Evolutionary conservation across 306 rosid species (phyloP).

Genomic region (Inga oerstediana): DNA sequence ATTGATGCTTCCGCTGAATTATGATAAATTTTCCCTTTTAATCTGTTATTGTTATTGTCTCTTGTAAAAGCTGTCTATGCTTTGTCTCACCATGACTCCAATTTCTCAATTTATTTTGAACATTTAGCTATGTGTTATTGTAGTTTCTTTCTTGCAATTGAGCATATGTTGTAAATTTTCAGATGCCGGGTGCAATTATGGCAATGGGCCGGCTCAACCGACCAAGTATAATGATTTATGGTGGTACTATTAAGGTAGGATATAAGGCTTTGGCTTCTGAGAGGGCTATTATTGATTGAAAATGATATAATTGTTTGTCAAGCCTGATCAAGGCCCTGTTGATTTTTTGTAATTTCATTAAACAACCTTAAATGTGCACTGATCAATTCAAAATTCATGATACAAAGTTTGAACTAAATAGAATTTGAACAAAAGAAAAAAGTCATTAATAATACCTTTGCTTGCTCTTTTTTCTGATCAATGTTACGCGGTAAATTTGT

Average conservation of each 20-base stretch:
- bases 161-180: conserved; percentile 26
- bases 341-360: neutral
- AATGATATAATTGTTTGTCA: neutral
- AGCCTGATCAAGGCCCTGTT: neutral
- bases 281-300: neutral
- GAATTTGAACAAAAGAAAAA: neutral
- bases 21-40: neutral
- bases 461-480: neutral
- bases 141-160: conserved; percentile 1
- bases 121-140: conserved; percentile 1
- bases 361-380: neutral
- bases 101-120: neutral
- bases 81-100: neutral
- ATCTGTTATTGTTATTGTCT: neutral
- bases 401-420: neutral
- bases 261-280: conserved; percentile 1
- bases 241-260: conserved; percentile 89
- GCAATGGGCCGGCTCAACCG: conserved; percentile 96
- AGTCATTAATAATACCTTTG: neutral
- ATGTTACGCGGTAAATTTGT: neutral
- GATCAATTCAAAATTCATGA: neutral
- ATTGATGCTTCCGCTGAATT: neutral
- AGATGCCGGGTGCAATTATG: conserved; percentile 99
- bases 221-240: conserved; percentile 95
- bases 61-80: neutral